Conservation (phyloP, 139 green algal genomes). For the Picochlorum costavermella region DNA sequence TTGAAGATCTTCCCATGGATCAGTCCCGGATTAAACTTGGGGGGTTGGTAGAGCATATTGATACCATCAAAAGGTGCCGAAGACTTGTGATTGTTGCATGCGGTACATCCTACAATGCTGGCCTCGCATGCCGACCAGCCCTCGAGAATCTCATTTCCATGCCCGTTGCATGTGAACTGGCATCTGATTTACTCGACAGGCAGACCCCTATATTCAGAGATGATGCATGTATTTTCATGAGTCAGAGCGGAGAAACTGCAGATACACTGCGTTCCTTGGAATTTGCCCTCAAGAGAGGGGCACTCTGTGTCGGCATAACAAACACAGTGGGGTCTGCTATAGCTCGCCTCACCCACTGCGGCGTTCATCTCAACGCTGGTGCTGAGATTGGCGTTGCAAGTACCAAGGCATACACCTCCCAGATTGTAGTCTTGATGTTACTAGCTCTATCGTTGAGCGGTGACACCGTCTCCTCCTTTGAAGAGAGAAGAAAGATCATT, state of each 20-base stretch:
- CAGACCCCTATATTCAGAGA: constrained; percentile 81
- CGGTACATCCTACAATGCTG: constrained; percentile 85
- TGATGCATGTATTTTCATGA: constrained; percentile 90
- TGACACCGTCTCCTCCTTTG: constrained; percentile 73
- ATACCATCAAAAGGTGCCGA: constrained; percentile 59
- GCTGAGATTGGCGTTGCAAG: constrained; percentile 93
- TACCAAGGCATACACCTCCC: constrained; percentile 80
- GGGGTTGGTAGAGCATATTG: constrained; percentile 57
- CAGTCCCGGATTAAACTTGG: constrained; percentile 63
- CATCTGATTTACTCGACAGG: constrained; percentile 85
- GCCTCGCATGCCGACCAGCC: constrained; percentile 56
- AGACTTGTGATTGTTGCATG: constrained; percentile 91
- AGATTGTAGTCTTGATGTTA: constrained; percentile 88
- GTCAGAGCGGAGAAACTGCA: constrained; percentile 89
- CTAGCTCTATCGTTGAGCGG: constrained; percentile 83
- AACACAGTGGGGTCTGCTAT: constrained; percentile 95
- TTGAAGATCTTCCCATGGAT: constrained; percentile 15
- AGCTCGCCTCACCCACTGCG: constrained; percentile 79
- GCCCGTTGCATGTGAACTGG: constrained; percentile 88
- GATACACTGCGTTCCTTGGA: constrained; percentile 85
- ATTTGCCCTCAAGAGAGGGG: constrained; percentile 71
- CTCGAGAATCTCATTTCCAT: constrained; percentile 46
- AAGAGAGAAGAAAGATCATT: constrained; percentile 72
- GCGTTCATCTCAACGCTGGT: constrained; percentile 88
- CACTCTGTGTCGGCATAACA: constrained; percentile 92